Conservation (phyloP, 768 basidiomycete species). For the Agrocybe praecox region DNA sequence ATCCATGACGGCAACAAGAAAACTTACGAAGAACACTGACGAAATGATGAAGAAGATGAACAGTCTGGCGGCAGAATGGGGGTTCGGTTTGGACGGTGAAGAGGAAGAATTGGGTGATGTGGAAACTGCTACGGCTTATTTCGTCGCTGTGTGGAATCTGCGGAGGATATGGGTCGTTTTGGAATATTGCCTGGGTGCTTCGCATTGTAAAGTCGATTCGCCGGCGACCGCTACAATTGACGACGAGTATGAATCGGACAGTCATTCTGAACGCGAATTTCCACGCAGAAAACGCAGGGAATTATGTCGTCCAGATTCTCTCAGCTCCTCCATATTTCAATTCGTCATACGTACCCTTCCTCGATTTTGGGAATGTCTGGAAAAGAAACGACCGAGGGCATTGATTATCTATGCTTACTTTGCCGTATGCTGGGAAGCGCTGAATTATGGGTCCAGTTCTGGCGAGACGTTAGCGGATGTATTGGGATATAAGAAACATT, state of each 20-base stretch:
- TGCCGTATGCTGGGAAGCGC: neutral
- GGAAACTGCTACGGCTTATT: neutral
- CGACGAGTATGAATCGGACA: too few species aligned
- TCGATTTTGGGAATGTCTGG: neutral
- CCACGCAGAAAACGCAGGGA: neutral
- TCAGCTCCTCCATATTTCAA: neutral
- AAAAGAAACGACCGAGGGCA: neutral
- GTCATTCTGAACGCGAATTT: too few species aligned
- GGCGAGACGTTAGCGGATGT: too few species aligned
- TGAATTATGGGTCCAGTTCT: neutral
- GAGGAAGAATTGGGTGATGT: neutral
- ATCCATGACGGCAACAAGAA: too few species aligned
- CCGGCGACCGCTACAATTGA: too few species aligned
- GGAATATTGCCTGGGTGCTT: neutral
- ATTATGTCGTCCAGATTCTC: neutral
- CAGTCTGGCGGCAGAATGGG: too few species aligned
- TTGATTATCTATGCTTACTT: neutral
- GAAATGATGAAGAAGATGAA: too few species aligned
- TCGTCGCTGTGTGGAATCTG: neutral
- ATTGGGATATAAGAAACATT: too few species aligned
- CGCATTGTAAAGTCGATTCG: too few species aligned
- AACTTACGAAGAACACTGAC: too few species aligned
- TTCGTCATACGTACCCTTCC: neutral
- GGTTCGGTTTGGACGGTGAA: neutral
- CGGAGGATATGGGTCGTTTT: neutral